phyloP scores from a whole-genome alignment of 192 early-diverging fungal species.

The Obelidium mucronatum region DNA sequence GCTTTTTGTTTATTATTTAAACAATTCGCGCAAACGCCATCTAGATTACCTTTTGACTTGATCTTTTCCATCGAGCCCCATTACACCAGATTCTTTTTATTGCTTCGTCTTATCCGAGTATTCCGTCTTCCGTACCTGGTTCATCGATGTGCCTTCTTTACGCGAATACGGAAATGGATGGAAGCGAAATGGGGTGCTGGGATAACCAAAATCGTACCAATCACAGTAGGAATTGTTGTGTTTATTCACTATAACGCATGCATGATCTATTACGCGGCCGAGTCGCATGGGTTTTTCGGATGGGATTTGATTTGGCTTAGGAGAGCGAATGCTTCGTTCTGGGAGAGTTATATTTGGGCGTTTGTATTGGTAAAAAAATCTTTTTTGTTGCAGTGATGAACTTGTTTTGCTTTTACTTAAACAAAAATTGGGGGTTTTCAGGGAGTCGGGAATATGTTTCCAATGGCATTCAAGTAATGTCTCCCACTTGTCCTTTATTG shows the following conservation, averaged over 20 bases:
- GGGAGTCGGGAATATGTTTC: conserved; percentile 43
- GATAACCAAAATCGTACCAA: background rate
- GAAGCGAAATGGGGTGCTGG: background rate
- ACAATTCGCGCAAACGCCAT: background rate
- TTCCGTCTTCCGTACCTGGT: background rate
- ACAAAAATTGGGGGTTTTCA: background rate
- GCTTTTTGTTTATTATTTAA: background rate
- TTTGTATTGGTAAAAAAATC: background rate
- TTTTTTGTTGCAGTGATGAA: conserved; percentile 5
- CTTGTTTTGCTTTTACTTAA: background rate
- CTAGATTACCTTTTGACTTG: too few relatives aligned
- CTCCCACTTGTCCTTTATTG: background rate
- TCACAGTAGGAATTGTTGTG: conserved; percentile 6
- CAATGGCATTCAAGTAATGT: background rate
- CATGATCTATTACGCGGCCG: background rate
- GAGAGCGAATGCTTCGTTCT: background rate
- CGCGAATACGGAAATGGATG: background rate
- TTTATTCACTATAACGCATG: conserved; percentile 19
- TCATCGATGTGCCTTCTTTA: background rate
- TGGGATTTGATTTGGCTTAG: background rate
- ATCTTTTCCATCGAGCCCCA: background rate
- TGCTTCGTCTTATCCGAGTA: background rate
- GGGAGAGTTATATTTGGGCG: conserved; percentile 2
- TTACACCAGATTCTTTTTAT: background rate
- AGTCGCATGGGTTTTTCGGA: conserved; percentile 3